Base-by-base conservation (phyloP, 495 filamentous ascomycete species). In the Neurospora sp. region DNA sequence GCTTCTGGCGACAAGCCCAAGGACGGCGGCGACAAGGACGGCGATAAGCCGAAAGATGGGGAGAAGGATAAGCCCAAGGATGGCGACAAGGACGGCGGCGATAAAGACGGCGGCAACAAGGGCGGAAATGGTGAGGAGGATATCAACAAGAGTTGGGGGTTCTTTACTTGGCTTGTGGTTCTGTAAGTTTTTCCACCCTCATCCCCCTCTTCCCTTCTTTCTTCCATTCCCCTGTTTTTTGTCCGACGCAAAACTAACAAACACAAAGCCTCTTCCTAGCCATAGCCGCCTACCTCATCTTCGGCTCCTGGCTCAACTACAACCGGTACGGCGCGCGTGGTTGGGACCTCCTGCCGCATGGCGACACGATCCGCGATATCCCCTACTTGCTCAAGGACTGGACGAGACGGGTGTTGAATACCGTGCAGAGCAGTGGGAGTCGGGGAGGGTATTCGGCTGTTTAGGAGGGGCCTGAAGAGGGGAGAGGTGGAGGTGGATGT, bases 221-320 rank as follows among this genome's bases (percentile, higher is more conserved):
- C 0, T 37, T 37, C 35, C 35, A 6, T 12, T 6, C 42, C 42
- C 14, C 7, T 17, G 0, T 39, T 9, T 39, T 38, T 74, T 76
- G 73, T 76, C 35, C 39, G 40, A 10, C 31, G 68, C 14, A 70
- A 40, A 4, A 4, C 73, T 73, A 73, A 44, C 44, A 72, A 37
- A 69, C 71, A 70, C 40, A 16, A 8, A 95, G 95, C 74, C 81
- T 91, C 78, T 99, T 99, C 87, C 87, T 98, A 68, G 88, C 87
- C 65, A 88, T 89, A 20, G 94, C 96, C 17, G 84, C 96, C 27
- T 99, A 99, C 82, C 90, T 99, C 75, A 97, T 99, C 81, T 98
- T 98, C 77, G 94, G 94, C 78, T 96, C 94, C 31, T 99, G 96
- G 96, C 90, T 98, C 75, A 98, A 98, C 84, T 98, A 98, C 86